Evolutionary conservation across 2,329 filamentous ascomycete species (phyloP).

Genomic region (Colletotrichum cuscutae): DNA sequence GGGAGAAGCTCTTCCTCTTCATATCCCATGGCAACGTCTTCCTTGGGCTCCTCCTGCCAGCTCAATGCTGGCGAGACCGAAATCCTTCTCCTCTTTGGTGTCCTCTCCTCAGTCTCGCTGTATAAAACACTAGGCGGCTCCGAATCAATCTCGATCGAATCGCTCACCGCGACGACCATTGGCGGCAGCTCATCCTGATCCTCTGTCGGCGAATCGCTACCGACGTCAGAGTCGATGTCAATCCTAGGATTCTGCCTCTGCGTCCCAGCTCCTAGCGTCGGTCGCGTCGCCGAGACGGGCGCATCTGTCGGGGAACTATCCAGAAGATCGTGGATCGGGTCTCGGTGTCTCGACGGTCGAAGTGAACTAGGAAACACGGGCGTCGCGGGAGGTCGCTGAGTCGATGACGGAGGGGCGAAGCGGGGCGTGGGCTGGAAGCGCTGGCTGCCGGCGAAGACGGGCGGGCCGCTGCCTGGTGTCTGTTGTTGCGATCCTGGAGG

Average conservation of each 20-base stretch:
- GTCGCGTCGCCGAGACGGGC: background rate
- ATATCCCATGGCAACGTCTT: background rate
- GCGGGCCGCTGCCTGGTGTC: constrained; percentile 38
- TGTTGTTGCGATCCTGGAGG: constrained; percentile 45
- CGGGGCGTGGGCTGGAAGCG: constrained; percentile 51
- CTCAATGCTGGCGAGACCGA: constrained; percentile 35
- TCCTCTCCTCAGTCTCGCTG: constrained; percentile 9
- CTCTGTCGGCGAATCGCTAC: constrained; percentile 37
- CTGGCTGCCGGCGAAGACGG: constrained; percentile 32
- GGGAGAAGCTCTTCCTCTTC: background rate
- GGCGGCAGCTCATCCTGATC: constrained; percentile 22
- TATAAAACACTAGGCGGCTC: constrained; percentile 21
- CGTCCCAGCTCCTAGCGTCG: background rate
- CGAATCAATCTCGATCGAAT: constrained; percentile 38
- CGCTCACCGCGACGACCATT: background rate
- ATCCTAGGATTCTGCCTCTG: constrained; percentile 34
- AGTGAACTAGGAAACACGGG: constrained; percentile 21
- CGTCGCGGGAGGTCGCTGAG: constrained; percentile 28
- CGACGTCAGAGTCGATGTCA: constrained; percentile 35
- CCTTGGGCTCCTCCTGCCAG: constrained; percentile 4
- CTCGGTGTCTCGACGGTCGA: constrained; percentile 39
- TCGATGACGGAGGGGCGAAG: constrained; percentile 48
- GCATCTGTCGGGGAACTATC: constrained; percentile 22
- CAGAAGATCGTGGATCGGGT: constrained; percentile 25
- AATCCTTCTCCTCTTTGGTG: constrained; percentile 33